Evolutionary conservation across 2,329 filamentous ascomycete species (phyloP), one percentile per base, ranked within the genome.

Genomic region (Camptophora hylomeconis): DNA sequence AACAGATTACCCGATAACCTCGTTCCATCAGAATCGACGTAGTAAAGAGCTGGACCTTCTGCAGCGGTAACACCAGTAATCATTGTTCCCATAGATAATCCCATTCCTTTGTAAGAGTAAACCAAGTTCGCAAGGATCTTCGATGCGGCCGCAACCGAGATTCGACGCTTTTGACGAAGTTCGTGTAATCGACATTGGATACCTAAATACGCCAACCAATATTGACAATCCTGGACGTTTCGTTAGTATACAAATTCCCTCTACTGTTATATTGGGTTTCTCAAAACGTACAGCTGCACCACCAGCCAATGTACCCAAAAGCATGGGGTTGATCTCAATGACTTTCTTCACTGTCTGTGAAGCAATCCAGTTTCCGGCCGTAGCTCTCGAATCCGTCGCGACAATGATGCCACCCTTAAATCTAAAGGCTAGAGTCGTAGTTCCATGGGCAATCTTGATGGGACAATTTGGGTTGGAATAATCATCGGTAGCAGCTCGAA

Each of bases 341-440:
- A 98, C 89, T 71, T 98, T 98, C 75, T 98, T 98, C 53, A 98
- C 89, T 30, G 89, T 98, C 69, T 98, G 89, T 62, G 82, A 92
- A 44, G 89, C 89, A 60, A 98, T 98, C 89, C 89, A 98, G 72
- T 89, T 92, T 50, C 89, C 89, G 17, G 89, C 87, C 26, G 89
- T 93, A 36, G 89, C 89, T 62, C 89, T 76, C 36, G 89, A 98
- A 63, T 98, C 89, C 35, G 89, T 98, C 31, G 87, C 87, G 29
- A 98, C 87, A 52, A 98, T 92, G 61, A 98, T 95, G 53, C 89
- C 89, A 49, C 86, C 86, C 63, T 95, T 76, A 70, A 95, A 98
- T 54, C 87, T 77, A 71, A 98, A 98, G 40, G 86, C 87, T 38
- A 98, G 75, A 29, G 89, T 98, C 35, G 89, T 98, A 38, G 89